phyloP scores from a whole-genome alignment of 176 grass and related monocot genomes.

The Neostapfia colusana region DNA sequence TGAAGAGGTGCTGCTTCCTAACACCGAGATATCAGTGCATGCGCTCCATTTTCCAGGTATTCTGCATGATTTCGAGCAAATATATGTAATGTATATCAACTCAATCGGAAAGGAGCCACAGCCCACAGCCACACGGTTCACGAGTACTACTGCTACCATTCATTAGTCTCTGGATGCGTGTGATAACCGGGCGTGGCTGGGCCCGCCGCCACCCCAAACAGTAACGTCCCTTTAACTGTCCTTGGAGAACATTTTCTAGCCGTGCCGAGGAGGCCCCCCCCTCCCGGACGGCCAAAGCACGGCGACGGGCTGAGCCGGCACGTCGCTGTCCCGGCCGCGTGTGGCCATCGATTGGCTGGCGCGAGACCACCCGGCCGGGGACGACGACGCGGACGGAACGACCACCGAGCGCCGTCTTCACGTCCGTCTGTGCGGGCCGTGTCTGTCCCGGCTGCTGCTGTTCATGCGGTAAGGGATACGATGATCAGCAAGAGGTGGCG shows the following conservation, averaged over 20 bases:
- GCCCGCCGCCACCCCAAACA: not conserved
- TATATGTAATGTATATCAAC: too few relatives aligned
- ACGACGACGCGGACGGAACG: too few relatives aligned
- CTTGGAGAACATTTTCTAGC: not conserved
- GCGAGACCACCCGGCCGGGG: too few relatives aligned
- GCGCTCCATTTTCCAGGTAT: too few relatives aligned
- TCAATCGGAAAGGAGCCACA: too few relatives aligned
- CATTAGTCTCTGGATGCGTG: too few relatives aligned
- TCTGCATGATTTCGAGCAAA: too few relatives aligned
- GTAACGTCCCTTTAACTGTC: too few relatives aligned
- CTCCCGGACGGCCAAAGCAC: not conserved
- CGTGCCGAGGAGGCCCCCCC: not conserved
- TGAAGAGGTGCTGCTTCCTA: too few relatives aligned
- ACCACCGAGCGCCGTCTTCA: not conserved
- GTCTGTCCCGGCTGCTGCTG: not conserved
- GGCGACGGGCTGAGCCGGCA: not conserved
- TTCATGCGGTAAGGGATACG: not conserved
- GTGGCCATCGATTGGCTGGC: not conserved
- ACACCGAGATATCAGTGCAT: too few relatives aligned
- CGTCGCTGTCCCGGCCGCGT: not conserved
- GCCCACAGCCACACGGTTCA: not conserved
- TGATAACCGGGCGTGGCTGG: conserved; percentile 28
- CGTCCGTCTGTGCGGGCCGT: not conserved
- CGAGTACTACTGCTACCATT: not conserved
- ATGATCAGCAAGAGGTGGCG: not conserved